Percentiles rank a stretch among this genome's conserved stretches.
Evolutionary conservation across 2,329 filamentous ascomycete genomes (phyloP).

Genomic region (Endoconidiophora laricicola): DNA sequence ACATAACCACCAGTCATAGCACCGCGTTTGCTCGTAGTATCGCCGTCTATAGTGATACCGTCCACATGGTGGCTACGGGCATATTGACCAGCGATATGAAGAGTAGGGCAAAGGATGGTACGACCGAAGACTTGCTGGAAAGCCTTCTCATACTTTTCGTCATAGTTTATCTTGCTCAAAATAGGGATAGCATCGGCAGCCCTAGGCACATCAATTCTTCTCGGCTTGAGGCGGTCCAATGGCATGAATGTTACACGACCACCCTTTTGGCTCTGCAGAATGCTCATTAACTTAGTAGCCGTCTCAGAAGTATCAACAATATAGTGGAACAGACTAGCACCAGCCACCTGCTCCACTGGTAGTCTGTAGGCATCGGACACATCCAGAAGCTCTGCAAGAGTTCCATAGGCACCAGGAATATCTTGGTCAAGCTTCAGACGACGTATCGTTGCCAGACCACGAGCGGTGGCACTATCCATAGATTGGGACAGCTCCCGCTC

Average conservation of each 20-base stretch:
- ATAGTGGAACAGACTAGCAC: constrained; percentile 86
- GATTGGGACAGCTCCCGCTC: constrained; percentile 64
- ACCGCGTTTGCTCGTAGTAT: constrained; percentile 87
- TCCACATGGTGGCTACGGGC: constrained; percentile 81
- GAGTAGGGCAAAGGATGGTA: constrained; percentile 81
- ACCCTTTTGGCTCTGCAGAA: constrained; percentile 60
- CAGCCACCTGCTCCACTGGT: constrained; percentile 83
- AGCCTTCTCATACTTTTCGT: constrained; percentile 60
- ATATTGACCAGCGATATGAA: constrained; percentile 78
- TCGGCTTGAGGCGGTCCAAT: constrained; percentile 60
- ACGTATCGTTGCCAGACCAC: constrained; percentile 73
- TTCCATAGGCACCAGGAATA: constrained; percentile 78
- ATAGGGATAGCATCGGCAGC: constrained; percentile 78
- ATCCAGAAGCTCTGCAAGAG: constrained; percentile 79
- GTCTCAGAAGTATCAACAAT: constrained; percentile 86
- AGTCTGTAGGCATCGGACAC: constrained; percentile 73
- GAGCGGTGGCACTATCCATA: constrained; percentile 78
- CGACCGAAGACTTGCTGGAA: constrained; percentile 93
- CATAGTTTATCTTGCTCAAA: constrained; percentile 68
- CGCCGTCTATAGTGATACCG: constrained; percentile 86
- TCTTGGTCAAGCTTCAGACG: constrained; percentile 64
- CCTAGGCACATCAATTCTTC: constrained; percentile 59
- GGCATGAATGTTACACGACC: constrained; percentile 93
- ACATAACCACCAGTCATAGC: constrained; percentile 91
- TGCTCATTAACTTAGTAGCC: constrained; percentile 63